phyloP scores from a whole-genome alignment of 164 flowering plant genomes.

The Magnolia changhungtana region DNA sequence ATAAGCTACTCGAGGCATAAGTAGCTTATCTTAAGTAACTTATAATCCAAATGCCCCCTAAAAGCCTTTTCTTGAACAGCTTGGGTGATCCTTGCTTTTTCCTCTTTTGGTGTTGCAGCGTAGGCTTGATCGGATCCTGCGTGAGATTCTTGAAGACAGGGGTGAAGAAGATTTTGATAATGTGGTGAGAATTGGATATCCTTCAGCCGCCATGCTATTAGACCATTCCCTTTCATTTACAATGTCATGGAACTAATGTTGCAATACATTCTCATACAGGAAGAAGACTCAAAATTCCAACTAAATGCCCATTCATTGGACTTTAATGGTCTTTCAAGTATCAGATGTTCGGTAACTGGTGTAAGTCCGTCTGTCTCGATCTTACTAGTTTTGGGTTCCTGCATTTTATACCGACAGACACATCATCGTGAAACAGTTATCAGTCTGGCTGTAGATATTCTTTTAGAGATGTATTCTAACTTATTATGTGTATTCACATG shows the following conservation, averaged over 20 bases:
- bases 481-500: too few species aligned
- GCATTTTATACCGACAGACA: not conserved
- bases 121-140: not conserved
- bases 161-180: conserved; percentile 21
- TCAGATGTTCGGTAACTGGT: not conserved
- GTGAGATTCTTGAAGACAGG: conserved; percentile 30
- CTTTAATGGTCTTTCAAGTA: not conserved
- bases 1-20: too few species aligned
- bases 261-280: not conserved
- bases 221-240: not conserved
- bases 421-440: too few species aligned
- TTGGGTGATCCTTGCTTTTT: too few species aligned
- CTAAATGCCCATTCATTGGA: not conserved
- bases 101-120: not conserved
- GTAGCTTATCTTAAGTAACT: too few species aligned
- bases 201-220: not conserved
- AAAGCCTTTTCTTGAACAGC: too few species aligned
- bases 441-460: too few species aligned
- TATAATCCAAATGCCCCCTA: too few species aligned
- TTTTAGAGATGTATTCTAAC: too few species aligned
- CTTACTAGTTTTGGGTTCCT: not conserved
- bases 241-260: not conserved
- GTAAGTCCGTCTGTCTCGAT: not conserved
- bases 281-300: not conserved
- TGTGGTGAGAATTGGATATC: not conserved